Evolutionary conservation across 495 filamentous ascomycete species (phyloP).

Genomic region (Daldinia loculata): DNA sequence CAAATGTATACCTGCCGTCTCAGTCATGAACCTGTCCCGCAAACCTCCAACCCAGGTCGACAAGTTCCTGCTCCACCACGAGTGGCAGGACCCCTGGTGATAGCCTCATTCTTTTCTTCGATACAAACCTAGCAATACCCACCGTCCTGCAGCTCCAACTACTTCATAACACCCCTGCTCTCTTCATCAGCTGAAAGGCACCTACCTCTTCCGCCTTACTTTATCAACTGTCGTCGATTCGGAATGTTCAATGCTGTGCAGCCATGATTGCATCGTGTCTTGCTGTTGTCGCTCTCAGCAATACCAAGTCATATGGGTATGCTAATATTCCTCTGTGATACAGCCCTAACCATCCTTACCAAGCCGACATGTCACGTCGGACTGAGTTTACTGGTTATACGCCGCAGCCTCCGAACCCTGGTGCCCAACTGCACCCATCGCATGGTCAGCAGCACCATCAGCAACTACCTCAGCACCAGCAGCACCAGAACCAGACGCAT

Average conservation of each 20-base stretch:
- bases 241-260: slow-evolving; percentile 33
- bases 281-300: slow-evolving; percentile 36
- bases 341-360: slow-evolving; percentile 50
- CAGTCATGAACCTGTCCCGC: slow-evolving; percentile 36
- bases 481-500: slow-evolving; percentile 41
- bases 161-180: slow-evolving; percentile 23
- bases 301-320: slow-evolving; percentile 33
- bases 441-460: slow-evolving; percentile 46
- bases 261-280: slow-evolving; percentile 37
- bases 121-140: slow-evolving; percentile 18
- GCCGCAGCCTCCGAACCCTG: slow-evolving; percentile 38
- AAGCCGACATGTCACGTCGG: slow-evolving; percentile 55
- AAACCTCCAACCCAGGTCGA: slow-evolving; percentile 28
- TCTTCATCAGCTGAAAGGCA: slow-evolving; percentile 18
- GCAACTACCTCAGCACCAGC: slow-evolving; percentile 40
- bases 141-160: slow-evolving; percentile 36
- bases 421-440: slow-evolving; percentile 44
- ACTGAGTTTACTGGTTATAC: slow-evolving; percentile 49
- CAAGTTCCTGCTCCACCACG: slow-evolving; percentile 33
- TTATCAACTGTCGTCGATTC: slow-evolving; percentile 25
- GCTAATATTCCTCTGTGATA: slow-evolving; percentile 45
- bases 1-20: slow-evolving; percentile 39
- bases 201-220: slow-evolving; percentile 7
- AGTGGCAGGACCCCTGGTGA: slow-evolving; percentile 41
- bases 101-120: slow-evolving; percentile 36